Conservation (phyloP, 1,284 basidiomycete genomes). For the Rhodotorula sp. region DNA sequence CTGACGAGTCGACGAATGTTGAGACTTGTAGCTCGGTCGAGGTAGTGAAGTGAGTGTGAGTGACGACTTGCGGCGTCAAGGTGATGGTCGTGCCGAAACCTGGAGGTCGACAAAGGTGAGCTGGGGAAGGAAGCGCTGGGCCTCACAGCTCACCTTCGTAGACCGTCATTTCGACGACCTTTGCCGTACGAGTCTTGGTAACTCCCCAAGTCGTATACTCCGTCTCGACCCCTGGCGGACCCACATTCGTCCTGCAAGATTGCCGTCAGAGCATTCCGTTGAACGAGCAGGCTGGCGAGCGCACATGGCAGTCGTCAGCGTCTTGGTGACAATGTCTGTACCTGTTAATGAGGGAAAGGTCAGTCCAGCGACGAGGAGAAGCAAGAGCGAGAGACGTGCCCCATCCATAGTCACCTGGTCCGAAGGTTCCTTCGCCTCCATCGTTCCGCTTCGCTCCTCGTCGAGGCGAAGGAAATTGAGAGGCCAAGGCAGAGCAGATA, state of each 20-base stretch:
- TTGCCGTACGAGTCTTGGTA: neutral
- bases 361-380: no score
- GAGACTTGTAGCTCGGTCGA: neutral
- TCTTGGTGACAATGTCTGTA: constrained; percentile 8
- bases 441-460: neutral
- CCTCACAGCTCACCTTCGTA: neutral
- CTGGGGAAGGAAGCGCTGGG: neutral
- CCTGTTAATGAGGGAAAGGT: neutral
- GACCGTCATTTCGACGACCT: neutral
- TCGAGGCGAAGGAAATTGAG: no score
- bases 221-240: neutral
- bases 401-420: constrained; percentile 13
- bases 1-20: neutral
- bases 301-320: neutral
- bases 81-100: constrained; percentile 6
- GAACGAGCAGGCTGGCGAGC: no score
- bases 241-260: neutral
- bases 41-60: neutral
- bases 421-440: constrained; percentile 1
- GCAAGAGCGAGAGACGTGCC: neutral
- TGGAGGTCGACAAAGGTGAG: neutral
- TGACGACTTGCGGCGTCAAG: neutral
- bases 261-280: neutral
- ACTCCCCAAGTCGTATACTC: neutral
- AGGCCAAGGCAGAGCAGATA: no score